Base-by-base conservation (phyloP, 2,329 filamentous ascomycete species). In the Calonectria pauciramosa region DNA sequence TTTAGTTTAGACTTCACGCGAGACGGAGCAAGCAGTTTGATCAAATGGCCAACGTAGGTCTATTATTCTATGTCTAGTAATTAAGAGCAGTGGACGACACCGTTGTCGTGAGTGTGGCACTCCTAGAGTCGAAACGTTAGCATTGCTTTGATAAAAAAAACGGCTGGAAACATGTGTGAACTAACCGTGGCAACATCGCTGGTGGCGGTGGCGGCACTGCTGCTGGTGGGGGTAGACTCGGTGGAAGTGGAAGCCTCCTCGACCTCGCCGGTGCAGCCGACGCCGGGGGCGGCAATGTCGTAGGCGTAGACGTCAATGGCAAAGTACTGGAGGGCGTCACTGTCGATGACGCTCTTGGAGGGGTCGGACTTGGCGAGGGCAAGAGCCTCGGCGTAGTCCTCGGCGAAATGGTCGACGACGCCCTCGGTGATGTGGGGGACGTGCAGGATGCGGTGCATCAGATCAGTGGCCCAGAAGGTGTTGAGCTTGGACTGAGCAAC, bases 371-470 rank as follows among this genome's bases (percentile, higher is more conserved):
- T 82, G 0, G 92, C 91, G 30, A 92, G 86, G 16, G 87, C 86
- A 1, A 93, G 66, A 3, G 89, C 88, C 3, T 88, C 89, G 3
- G 86, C 83, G 81, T 93, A 93, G 64, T 87, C 87, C 65, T 92
- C 91, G 9, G 91, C 88, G 78, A 89, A 93, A 84, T 94, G 92
- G 70, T 91, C 91, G 47, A 94, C 88, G 54, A 88, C 82, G 9
- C 85, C 87, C 81, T 93, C 91, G 67, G 90, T 90, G 77, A 94
- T 88, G 34, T 85, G 85, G 5, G 91, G 89, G 11, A 94, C 85
- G 83, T 94, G 93, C 76, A 91, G 90, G 5, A 94, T 84, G 30
- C 93, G 91, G 83, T 94, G 93, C 67, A 94, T 84, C 32, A 94
- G 87, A 76, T 94, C 93, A 1, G 89, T 89, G 0, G 91, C 93